Percentiles rank a stretch among this genome's conserved stretches.
These are phyloP conservation scores for Wallacemonas sp. DNA, from an alignment of 208 protist species.

Conservation along the genomic window DNA sequence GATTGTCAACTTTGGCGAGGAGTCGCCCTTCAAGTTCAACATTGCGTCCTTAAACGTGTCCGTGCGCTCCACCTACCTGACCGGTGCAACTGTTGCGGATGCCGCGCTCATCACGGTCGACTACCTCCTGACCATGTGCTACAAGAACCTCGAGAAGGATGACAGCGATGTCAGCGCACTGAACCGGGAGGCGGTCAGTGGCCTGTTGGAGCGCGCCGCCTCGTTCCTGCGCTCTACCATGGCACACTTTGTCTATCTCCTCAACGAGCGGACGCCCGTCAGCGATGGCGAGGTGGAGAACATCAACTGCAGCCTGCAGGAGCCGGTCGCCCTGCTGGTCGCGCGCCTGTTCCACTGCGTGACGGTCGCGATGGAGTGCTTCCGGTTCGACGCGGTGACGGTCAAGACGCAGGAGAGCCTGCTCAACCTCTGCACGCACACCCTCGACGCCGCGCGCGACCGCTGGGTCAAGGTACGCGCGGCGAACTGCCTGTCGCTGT, in stretches of 20 bases:
- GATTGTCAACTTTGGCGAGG: constrained; percentile 88
- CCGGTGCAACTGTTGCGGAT: constrained; percentile 56
- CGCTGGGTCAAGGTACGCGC: constrained; percentile 71
- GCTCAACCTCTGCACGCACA: constrained; percentile 71
- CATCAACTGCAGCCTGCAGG: constrained; percentile 20
- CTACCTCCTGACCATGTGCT: constrained; percentile 81
- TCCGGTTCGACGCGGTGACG: constrained; percentile 73
- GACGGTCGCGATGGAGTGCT: constrained; percentile 74
- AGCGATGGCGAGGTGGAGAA: constrained; percentile 13
- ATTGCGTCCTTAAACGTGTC: constrained; percentile 74
- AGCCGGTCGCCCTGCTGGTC: constrained; percentile 43
- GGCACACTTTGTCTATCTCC: constrained; percentile 3
- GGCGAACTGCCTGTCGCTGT: constrained; percentile 54
- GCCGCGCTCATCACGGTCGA: constrained; percentile 65
- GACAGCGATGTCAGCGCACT: constrained; percentile 21
- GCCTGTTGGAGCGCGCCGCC: constrained; percentile 65
- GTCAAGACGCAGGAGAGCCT: constrained; percentile 60
- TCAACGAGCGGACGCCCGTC: background rate
- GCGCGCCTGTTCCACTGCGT: constrained; percentile 76
- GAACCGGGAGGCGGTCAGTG: constrained; percentile 65
- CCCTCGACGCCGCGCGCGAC: constrained; percentile 59
- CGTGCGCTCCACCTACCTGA: constrained; percentile 52
- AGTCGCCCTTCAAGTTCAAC: constrained; percentile 84
- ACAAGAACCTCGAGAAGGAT: constrained; percentile 42
- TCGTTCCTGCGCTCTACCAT: constrained; percentile 59